Conservation (phyloP, 768 basidiomycete species). For the Amanita brunnescens region DNA sequence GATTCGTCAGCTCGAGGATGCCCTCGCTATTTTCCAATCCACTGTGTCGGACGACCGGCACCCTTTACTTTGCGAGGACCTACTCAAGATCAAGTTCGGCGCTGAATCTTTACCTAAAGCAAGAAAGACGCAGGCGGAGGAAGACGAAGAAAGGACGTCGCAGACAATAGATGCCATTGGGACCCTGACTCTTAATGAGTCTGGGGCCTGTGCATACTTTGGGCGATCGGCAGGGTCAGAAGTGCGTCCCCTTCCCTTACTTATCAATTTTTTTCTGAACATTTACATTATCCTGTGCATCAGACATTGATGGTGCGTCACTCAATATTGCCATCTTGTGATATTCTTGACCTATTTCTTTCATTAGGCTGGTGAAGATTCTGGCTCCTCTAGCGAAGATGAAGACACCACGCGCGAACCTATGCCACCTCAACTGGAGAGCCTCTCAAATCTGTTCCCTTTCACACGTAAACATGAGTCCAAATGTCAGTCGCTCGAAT, state of each 20-base stretch:
- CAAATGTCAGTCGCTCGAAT: conserved; percentile 20
- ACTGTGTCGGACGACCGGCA: conserved; percentile 49
- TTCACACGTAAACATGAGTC: conserved; percentile 25
- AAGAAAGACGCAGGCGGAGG: conserved; percentile 13
- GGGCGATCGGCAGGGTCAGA: conserved; percentile 60
- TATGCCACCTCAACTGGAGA: conserved; percentile 25
- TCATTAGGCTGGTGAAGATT: conserved; percentile 26
- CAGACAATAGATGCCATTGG: conserved; percentile 50
- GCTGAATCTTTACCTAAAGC: conserved; percentile 32
- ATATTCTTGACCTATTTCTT: not conserved
- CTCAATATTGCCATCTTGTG: not conserved
- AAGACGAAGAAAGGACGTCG: conserved; percentile 26
- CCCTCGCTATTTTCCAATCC: conserved; percentile 51
- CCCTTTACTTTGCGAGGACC: conserved; percentile 46
- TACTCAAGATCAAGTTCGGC: conserved; percentile 49
- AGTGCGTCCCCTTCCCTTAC: conserved; percentile 19
- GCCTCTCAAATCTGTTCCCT: conserved; percentile 33
- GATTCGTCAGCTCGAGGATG: conserved; percentile 63
- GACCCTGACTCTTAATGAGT: conserved; percentile 48
- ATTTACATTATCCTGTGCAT: not conserved
- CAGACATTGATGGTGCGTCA: conserved; percentile 27
- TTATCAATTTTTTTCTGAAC: not conserved
- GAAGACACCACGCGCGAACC: conserved; percentile 15
- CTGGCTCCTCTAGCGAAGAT: conserved; percentile 18
- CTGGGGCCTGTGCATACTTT: conserved; percentile 56